phyloP scores from a whole-genome alignment of 2,329 filamentous ascomycete species.

The Pseudocercospora cruenta region DNA sequence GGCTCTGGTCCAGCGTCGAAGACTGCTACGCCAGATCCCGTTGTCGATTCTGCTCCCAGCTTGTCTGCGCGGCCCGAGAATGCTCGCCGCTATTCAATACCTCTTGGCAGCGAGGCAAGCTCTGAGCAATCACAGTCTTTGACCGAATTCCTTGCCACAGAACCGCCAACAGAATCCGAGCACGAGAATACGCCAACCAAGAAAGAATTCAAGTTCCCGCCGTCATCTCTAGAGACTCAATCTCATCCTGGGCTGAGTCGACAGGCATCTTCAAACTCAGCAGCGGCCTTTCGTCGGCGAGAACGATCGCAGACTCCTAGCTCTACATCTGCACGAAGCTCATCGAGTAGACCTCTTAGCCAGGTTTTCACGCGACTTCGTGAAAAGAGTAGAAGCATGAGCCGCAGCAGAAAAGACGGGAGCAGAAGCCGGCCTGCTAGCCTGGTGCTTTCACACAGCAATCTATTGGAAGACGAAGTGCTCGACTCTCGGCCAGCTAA shows the following conservation, averaged over 20 bases:
- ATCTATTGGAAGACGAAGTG: slow-evolving; percentile 18
- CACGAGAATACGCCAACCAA: background rate
- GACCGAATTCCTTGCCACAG: background rate
- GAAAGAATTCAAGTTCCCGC: background rate
- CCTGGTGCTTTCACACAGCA: slow-evolving; percentile 16
- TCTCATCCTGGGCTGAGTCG: background rate
- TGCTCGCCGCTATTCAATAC: background rate
- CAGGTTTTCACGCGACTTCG: slow-evolving; percentile 23
- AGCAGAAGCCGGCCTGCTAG: slow-evolving; percentile 26
- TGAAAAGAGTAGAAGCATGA: slow-evolving; percentile 21
- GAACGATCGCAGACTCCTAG: slow-evolving; percentile 17
- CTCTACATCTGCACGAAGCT: background rate
- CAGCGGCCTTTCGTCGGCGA: background rate
- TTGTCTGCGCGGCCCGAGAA: background rate
- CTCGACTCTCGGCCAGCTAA: background rate
- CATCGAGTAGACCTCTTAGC: slow-evolving; percentile 21
- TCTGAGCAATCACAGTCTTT: background rate
- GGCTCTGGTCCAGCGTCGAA: background rate
- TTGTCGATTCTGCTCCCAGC: background rate
- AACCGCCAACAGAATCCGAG: background rate
- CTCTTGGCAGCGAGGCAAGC: slow-evolving; percentile 8
- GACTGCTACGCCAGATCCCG: background rate
- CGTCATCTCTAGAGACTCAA: background rate
- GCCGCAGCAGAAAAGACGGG: slow-evolving; percentile 14
- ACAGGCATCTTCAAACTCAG: background rate